phyloP scores from a whole-genome alignment of 1,284 basidiomycete genomes.

The Leucoagaricus sp. region DNA sequence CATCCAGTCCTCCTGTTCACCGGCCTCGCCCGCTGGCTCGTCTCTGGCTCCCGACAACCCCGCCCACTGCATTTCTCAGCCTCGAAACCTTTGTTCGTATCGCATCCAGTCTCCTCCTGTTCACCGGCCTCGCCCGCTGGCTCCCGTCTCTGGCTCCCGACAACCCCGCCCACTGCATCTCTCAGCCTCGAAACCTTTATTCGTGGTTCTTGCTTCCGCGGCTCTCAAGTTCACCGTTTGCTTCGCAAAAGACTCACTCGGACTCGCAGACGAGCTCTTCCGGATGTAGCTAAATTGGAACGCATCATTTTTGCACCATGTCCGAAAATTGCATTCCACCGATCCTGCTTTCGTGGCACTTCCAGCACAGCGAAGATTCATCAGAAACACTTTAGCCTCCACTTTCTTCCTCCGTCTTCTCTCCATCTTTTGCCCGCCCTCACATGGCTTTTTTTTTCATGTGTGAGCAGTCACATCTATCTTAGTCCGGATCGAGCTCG shows the following conservation, averaged over 20 bases:
- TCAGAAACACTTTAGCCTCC: not conserved
- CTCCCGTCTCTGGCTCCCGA: not conserved
- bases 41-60: not conserved
- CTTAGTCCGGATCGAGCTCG: not conserved
- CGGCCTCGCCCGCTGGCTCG: constrained; percentile 9
- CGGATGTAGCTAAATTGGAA: not conserved
- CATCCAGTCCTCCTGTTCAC: constrained; percentile 2
- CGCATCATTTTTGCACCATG: not conserved
- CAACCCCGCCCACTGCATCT: not conserved
- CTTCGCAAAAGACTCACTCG: not conserved
- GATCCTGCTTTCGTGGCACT: constrained; percentile 5
- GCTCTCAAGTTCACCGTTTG: not conserved
- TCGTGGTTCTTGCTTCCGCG: not conserved
- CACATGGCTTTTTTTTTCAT: not conserved
- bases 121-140: constrained; percentile 11
- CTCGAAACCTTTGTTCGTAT: no score
- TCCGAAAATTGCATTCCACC: not conserved
- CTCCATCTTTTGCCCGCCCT: not conserved
- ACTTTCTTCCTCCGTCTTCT: not conserved
- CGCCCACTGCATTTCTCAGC: not conserved
- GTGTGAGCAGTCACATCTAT: not conserved
- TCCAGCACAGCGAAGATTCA: constrained; percentile 2
- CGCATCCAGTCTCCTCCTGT: not conserved
- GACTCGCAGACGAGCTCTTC: not conserved
- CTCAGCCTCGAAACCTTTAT: not conserved